Base-by-base conservation (phyloP, 495 filamentous ascomycete species). In the Podospora australis region DNA sequence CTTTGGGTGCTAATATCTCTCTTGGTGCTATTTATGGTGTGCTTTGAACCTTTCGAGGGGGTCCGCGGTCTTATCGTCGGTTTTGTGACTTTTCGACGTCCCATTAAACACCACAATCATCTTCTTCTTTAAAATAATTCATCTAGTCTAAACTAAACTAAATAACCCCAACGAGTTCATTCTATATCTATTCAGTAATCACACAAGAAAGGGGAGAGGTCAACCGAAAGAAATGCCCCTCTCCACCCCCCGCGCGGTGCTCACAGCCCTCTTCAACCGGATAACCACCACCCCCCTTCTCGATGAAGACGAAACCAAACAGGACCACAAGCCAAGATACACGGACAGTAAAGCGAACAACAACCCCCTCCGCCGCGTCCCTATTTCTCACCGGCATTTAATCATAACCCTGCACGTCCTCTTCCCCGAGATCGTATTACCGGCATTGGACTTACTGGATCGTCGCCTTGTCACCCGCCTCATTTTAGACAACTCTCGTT, bases 391-490 rank as follows among this genome's bases (percentile, higher is more conserved):
- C 42, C 62, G 73, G 6, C 63, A 69, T 14, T 56, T 80, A 20
- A 57, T 85, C 36, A 67, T 77, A 25, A 82, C 82, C 1, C 68
- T 86, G 1, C 81, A 85, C 63, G 77, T 80, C 4, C 59, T 86
- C n/a, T 82, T 82, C 57, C 82, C 79, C 9, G 46, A 53, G 1
- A 70, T 74, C 39, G 60, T 83, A 1, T 78, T 95, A 0, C 84
- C 86, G 3, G 87, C 88, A 0, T 74, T 96, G 2, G 88, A 95
- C 56, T 73, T 95, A 1, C 73, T 96, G 4, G 90, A 96, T 58
- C 74, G 89, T 8, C 63, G 73, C 6, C 70, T 88, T 0, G 81
- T 92, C 11, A 80, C 68, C 19, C 62, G 62, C 16, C 36, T 69
- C 3, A 20, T 53, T 21, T 23, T 63, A 9, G 16, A 29, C 22